Conservation (phyloP, 768 basidiomycete genomes). For the Xerocomellus amylosporus region DNA sequence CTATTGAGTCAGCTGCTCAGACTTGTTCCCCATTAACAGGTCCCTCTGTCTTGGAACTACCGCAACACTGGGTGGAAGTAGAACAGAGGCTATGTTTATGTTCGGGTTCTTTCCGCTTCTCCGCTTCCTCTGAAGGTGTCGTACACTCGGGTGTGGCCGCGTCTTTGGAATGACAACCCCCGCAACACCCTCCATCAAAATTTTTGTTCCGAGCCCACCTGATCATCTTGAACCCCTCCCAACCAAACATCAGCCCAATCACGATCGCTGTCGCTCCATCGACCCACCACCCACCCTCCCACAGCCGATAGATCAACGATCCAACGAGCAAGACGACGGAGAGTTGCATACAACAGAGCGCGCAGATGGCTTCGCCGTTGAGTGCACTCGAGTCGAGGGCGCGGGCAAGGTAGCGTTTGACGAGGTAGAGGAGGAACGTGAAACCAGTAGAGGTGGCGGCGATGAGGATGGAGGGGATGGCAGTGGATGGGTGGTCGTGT, state of each 20-base stretch:
- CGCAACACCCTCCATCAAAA: constrained; percentile 41
- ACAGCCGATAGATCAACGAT: constrained; percentile 37
- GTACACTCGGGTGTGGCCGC: neutral
- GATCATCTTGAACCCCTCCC: constrained; percentile 45
- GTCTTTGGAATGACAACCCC: neutral
- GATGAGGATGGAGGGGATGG: constrained; percentile 43
- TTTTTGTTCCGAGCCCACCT: constrained; percentile 35
- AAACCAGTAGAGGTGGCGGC: constrained; percentile 39
- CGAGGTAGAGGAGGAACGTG: constrained; percentile 42
- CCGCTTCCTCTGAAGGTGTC: neutral
- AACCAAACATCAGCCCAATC: constrained; percentile 41
- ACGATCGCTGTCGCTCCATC: constrained; percentile 43
- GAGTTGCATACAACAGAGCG: constrained; percentile 43
- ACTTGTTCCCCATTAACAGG: constrained; percentile 1
- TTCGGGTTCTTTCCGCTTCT: neutral
- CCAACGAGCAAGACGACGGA: constrained; percentile 43
- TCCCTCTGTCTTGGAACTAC: neutral
- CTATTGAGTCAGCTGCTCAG: neutral
- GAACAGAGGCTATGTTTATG: neutral
- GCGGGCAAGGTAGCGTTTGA: constrained; percentile 44
- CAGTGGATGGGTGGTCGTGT: constrained; percentile 37
- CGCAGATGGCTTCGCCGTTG: constrained; percentile 44
- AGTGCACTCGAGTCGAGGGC: constrained; percentile 45
- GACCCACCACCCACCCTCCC: constrained; percentile 50
- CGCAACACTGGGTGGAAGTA: neutral